Conservation (phyloP, 352 stramenopile species). For the Phytophthora sansomeana region DNA sequence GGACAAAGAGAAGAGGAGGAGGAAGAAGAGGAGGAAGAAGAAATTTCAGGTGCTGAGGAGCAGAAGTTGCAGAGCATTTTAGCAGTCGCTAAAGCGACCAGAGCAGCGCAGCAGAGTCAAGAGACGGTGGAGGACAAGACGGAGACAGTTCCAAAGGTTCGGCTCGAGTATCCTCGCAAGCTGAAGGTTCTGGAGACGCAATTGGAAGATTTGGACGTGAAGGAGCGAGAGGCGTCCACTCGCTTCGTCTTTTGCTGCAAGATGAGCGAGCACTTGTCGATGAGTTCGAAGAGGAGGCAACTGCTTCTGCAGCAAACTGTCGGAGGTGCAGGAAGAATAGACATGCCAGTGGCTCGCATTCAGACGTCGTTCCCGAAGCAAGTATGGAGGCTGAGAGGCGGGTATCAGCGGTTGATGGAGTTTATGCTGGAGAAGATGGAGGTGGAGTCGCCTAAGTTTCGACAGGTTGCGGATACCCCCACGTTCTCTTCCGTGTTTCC, state of each 20-base stretch:
- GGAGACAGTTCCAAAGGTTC: constrained; percentile 1
- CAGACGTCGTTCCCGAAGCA: constrained; percentile 48
- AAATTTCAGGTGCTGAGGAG: constrained; percentile 3
- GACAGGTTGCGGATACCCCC: constrained; percentile 34
- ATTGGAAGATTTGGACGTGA: constrained; percentile 38
- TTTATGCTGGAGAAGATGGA: constrained; percentile 49
- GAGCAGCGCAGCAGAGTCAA: constrained; percentile 4
- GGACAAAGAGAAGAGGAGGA: neutral
- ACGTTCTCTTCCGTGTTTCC: constrained; percentile 57
- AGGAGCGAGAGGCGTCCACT: constrained; percentile 46
- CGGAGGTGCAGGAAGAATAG: constrained; percentile 13
- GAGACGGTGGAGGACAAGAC: constrained; percentile 4
- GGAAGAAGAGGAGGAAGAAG: too few relatives aligned
- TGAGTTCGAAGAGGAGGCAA: constrained; percentile 27
- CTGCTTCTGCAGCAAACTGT: constrained; percentile 9
- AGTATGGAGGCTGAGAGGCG: constrained; percentile 39
- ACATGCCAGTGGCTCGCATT: constrained; percentile 26
- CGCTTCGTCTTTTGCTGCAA: constrained; percentile 59
- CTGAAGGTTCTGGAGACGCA: constrained; percentile 56
- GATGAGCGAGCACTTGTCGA: constrained; percentile 59
- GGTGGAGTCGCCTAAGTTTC: constrained; percentile 34
- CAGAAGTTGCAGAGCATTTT: constrained; percentile 38
- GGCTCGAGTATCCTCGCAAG: constrained; percentile 59
- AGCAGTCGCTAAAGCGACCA: constrained; percentile 39
- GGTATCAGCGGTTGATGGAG: constrained; percentile 38